phyloP scores from a whole-genome alignment of 1,284 basidiomycete species.

The Xanthoconium separans region DNA sequence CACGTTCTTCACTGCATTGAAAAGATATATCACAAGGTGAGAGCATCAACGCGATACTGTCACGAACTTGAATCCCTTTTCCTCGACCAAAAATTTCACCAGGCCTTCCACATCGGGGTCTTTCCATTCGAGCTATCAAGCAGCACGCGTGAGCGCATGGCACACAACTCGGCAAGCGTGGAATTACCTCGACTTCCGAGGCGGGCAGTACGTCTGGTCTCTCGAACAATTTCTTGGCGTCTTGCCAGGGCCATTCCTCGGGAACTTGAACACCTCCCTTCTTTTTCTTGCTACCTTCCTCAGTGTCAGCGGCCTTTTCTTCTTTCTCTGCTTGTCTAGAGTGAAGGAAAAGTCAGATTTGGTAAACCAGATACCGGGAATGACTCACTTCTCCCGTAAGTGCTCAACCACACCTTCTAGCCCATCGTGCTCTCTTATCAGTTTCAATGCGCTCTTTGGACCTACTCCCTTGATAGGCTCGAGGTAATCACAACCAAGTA shows the following conservation, averaged over 20 bases:
- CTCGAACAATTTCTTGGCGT: conserved; percentile 88
- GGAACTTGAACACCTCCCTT: conserved; percentile 81
- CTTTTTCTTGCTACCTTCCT: conserved; percentile 46
- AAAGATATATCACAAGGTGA: conserved; percentile 3
- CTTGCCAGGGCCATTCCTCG: conserved; percentile 95
- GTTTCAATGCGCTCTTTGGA: conserved; percentile 93
- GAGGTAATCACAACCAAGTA: conserved; percentile 97
- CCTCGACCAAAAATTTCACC: conserved; percentile 90
- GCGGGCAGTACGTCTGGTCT: conserved; percentile 88
- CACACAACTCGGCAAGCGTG: not conserved
- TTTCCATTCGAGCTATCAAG: conserved; percentile 85
- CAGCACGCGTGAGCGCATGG: not conserved
- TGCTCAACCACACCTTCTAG: conserved; percentile 83
- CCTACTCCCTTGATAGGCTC: conserved; percentile 96
- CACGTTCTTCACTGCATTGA: conserved; percentile 83
- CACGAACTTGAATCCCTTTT: conserved; percentile 94
- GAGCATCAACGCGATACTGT: not conserved
- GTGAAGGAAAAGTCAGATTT: not conserved
- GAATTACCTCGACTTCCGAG: conserved; percentile 78
- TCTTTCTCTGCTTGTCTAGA: conserved; percentile 51
- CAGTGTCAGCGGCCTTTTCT: conserved; percentile 45
- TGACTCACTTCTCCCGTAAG: conserved; percentile 71
- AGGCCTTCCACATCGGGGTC: conserved; percentile 92
- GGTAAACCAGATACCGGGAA: not conserved
- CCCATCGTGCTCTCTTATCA: conserved; percentile 84